Evolutionary conservation across 768 basidiomycete genomes (phyloP).

Genomic region (Polyporus arcularius): DNA sequence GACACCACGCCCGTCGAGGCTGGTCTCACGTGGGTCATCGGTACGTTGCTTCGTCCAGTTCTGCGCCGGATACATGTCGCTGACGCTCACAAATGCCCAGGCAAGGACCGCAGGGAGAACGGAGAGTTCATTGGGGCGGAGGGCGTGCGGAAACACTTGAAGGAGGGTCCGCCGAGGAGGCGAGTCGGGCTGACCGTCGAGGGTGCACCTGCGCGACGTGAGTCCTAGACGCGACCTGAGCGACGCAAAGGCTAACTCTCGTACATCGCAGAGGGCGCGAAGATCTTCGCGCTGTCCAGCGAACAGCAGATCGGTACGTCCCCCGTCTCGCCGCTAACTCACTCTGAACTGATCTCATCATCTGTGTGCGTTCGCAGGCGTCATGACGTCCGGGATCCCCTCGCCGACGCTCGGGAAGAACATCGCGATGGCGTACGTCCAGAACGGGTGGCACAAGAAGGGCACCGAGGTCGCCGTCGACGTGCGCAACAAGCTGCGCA

Average conservation of each 20-base stretch:
- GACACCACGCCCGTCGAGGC: conserved; percentile 86
- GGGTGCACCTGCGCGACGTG: conserved; percentile 85
- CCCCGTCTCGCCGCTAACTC: not conserved
- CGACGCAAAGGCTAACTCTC: too few relatives aligned
- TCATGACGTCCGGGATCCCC: conserved; percentile 93
- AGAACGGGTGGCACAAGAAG: conserved; percentile 84
- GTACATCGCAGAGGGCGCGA: conserved; percentile 88
- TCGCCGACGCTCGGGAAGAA: conserved; percentile 88
- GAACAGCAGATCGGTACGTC: conserved; percentile 62
- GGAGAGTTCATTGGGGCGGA: conserved; percentile 81
- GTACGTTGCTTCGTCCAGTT: too few relatives aligned
- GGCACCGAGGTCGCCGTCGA: conserved; percentile 84
- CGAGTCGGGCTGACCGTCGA: conserved; percentile 82
- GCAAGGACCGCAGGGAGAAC: conserved; percentile 75
- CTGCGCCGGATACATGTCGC: too few relatives aligned
- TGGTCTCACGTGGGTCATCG: conserved; percentile 90
- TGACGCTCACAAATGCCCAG: too few relatives aligned
- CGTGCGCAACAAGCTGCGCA: conserved; percentile 77
- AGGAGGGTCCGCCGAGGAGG: conserved; percentile 73
- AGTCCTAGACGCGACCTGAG: too few relatives aligned
- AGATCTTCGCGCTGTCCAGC: conserved; percentile 59
- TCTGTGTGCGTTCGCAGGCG: conserved; percentile 41
- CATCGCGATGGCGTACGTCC: conserved; percentile 94
- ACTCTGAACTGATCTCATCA: too few relatives aligned
- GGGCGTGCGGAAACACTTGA: conserved; percentile 71